Conservation (phyloP, 108 stramenopile species). For the Cyclotella baltica region DNA sequence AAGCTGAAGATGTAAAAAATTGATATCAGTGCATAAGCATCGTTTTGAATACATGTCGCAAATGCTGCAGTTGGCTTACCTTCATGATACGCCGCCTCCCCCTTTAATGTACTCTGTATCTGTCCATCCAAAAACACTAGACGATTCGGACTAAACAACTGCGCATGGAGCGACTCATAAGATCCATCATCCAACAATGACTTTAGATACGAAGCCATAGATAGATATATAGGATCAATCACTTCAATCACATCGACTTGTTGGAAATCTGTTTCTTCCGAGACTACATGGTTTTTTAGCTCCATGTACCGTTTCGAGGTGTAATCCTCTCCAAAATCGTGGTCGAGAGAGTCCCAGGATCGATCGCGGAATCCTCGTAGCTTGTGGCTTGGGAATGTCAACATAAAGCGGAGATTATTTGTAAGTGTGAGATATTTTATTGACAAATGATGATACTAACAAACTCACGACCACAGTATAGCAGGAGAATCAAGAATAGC, state of each 20-base stretch:
- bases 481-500: slow-evolving; percentile 14
- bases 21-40: background rate
- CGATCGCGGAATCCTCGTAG: slow-evolving; percentile 64
- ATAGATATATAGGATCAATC: slow-evolving; percentile 44
- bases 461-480: slow-evolving; percentile 68
- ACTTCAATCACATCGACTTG: slow-evolving; percentile 63
- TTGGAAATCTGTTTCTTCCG: slow-evolving; percentile 49
- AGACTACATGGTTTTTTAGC: slow-evolving; percentile 31
- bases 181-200: slow-evolving; percentile 57
- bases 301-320: slow-evolving; percentile 11
- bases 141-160: slow-evolving; percentile 60
- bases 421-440: too few species aligned
- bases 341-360: slow-evolving; percentile 10
- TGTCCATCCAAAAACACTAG: slow-evolving; percentile 71
- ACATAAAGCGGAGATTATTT: too few species aligned
- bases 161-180: slow-evolving; percentile 65
- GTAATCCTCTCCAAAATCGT: slow-evolving; percentile 23
- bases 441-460: too few species aligned
- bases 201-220: slow-evolving; percentile 44
- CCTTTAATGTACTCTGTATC: slow-evolving; percentile 53
- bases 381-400: too few species aligned
- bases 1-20: slow-evolving; percentile 22
- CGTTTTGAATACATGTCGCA: background rate
- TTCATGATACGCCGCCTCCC: slow-evolving; percentile 80
- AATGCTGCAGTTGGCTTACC: background rate